Percentiles rank a stretch among this genome's conserved stretches.
These are phyloP conservation scores for Metschnikowia dekortorum DNA, from an alignment of 805 yeast species.

Conservation along the genomic window DNA sequence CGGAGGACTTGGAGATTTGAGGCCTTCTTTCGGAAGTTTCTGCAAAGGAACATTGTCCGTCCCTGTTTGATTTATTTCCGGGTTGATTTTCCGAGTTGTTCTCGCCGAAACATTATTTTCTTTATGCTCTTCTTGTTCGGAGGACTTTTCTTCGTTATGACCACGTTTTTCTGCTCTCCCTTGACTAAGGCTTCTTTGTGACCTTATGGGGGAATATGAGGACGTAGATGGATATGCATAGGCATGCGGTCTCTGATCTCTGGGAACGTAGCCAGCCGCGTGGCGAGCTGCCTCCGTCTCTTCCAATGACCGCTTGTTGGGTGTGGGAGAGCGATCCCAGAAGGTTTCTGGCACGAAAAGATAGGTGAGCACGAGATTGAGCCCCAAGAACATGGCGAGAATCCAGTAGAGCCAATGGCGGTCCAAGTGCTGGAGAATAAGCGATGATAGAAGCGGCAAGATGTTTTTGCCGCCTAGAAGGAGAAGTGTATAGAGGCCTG, in stretches of 20 bases:
- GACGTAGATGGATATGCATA: slow-evolving; percentile 21
- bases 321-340: slow-evolving; percentile 54
- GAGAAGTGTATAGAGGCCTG: slow-evolving; percentile 54
- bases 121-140: background rate
- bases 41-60: too few species aligned
- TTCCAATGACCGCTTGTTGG: slow-evolving; percentile 41
- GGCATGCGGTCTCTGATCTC: slow-evolving; percentile 27
- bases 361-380: slow-evolving; percentile 40
- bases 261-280: slow-evolving; percentile 23
- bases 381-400: slow-evolving; percentile 48
- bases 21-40: too few species aligned
- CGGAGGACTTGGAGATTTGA: background rate
- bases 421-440: slow-evolving; percentile 44
- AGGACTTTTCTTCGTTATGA: too few species aligned
- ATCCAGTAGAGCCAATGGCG: slow-evolving; percentile 65
- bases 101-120: background rate
- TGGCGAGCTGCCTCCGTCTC: slow-evolving; percentile 47
- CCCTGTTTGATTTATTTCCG: too few species aligned
- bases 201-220: background rate
- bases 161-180: background rate
- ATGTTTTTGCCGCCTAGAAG: slow-evolving; percentile 60
- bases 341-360: slow-evolving; percentile 63
- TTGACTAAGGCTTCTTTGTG: background rate
- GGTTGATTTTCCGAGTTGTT: too few species aligned
- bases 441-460: slow-evolving; percentile 52